Evolutionary conservation across 2,329 filamentous ascomycete genomes (phyloP), one percentile per base, ranked within the genome.

Genomic region (Rhinocladiella similis): DNA sequence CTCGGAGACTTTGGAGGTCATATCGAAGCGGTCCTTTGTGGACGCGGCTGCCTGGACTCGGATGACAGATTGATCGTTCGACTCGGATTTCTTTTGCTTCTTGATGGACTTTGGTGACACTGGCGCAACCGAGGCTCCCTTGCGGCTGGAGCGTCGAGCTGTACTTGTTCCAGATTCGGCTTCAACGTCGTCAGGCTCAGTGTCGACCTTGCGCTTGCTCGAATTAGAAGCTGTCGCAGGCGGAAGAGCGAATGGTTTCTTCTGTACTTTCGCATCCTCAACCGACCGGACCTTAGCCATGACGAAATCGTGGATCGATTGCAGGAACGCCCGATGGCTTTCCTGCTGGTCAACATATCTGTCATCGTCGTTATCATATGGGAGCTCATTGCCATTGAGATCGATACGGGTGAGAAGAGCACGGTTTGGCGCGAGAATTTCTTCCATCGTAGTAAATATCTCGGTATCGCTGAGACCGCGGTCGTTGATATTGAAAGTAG

Each of bases 1-100:
- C 41, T 83, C 75, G 0, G 94, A 95, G 19, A 97, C 82, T 72
- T 96, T 97, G 56, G 89, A 89, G 4, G 93, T 89, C 56, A 88
- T 85, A 60, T 94, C 85, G 6, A 83, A 66, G 36, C 65, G 58
- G 29, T 63, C 62, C 48, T 57, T 63, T n/a, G 63, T 65, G 9
- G 65, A 65, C 43, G 63, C 63, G 22, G 45, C 33, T 19, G 59
- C 63, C 27, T 41, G 45, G 1, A 46, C 38, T 25, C 48, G 48
- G 5, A 27, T 42, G 20, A 53, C 20, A 13, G 47, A n/a, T n/a
- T 45, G 46, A 12, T 48, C 41, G 19, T 53, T 43, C 5, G 13
- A 50, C 6, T 20, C 18, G 5, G 41, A 41, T 56, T 36, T 53
- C 47, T 61, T 62, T 39, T 62, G 61, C 38, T 63, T 63, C 41